phyloP scores from a whole-genome alignment of 2,329 filamentous ascomycete genomes.

The Fusarium armeniacum region DNA sequence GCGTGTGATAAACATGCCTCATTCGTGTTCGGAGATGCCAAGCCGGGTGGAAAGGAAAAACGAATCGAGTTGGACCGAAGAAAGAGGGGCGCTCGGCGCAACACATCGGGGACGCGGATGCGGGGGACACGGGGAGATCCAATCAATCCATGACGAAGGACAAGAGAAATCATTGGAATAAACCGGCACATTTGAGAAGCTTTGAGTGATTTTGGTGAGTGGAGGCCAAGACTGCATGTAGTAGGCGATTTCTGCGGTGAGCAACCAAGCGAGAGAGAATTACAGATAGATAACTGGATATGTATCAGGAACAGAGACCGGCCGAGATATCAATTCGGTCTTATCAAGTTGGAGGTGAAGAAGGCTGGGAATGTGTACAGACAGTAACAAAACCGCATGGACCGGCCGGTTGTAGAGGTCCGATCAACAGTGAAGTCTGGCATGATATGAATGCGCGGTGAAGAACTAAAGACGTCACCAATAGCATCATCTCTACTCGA shows the following conservation, averaged over 20 bases:
- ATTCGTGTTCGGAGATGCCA: conserved; percentile 35
- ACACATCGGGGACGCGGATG: conserved; percentile 38
- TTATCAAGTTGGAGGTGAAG: neutral
- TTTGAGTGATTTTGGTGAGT: conserved; percentile 10
- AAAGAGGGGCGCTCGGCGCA: conserved; percentile 24
- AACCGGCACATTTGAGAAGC: conserved; percentile 19
- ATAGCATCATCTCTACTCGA: neutral
- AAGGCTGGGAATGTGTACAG: conserved; percentile 1
- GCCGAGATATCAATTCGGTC: neutral
- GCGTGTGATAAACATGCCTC: conserved; percentile 26
- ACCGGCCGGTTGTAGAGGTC: conserved; percentile 9
- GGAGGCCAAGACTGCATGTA: neutral
- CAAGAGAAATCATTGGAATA: conserved; percentile 36
- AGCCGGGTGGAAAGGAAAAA: conserved; percentile 33
- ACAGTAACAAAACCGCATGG: neutral
- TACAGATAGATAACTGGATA: neutral
- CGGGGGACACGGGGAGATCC: conserved; percentile 30
- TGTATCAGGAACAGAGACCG: neutral
- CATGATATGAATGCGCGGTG: conserved; percentile 33
- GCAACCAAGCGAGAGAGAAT: neutral
- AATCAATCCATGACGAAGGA: conserved; percentile 40
- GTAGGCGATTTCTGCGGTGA: neutral
- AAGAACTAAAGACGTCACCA: conserved; percentile 36
- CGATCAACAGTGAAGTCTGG: conserved; percentile 1
- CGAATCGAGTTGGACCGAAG: conserved; percentile 32